Evolutionary conservation across 495 filamentous ascomycete genomes (phyloP), one percentile per base, ranked within the genome.

Genomic region (Aspergillus homomorphus): DNA sequence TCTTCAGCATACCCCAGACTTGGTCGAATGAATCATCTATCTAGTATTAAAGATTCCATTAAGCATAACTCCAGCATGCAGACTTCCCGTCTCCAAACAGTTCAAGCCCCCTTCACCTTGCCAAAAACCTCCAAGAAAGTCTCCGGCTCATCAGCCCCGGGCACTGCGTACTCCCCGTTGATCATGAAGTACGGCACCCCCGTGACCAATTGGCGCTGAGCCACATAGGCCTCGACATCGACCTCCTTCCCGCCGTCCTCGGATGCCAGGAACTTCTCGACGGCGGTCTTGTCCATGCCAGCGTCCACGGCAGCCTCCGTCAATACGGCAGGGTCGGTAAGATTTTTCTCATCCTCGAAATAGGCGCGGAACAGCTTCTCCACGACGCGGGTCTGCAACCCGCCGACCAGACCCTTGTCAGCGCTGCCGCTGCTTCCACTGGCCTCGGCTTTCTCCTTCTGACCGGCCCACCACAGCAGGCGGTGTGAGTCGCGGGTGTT

Each of bases 151-250:
- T 89, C 82, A 0, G 86, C 88, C 0, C 89, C 88, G 21, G 81
- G 76, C 33, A 92, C 66, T 44, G 79, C 76, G 70, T 82, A 86
- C 65, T 78, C 78, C 0, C 74, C 84, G 55, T 90, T 83, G 28
- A 92, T 73, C 28, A 80, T 83, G 64, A 90, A 92, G 66, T 89
- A 81, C 1, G 90, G 91, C 58, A 95, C 91, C 0, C 89, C 90
- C 22, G 70, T 78, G 38, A 95, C 80, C 43, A 82, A 77, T 50
- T 77, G 73, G 53, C 63, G 54, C 44, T 83, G 78, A 30, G 88
- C 88, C 53, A 76, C 68, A 52, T 72, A 66, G 20, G 89, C 89
- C 69, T 92, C 89, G 43, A 70, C 68, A 73, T 93, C 90, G 1
- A 93, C 90, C 61, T 84, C 82, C 3, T 72, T 68, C 0, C 88